Base-by-base conservation (phyloP, 2,329 filamentous ascomycete species). In the Pseudogymnoascus sp. region DNA sequence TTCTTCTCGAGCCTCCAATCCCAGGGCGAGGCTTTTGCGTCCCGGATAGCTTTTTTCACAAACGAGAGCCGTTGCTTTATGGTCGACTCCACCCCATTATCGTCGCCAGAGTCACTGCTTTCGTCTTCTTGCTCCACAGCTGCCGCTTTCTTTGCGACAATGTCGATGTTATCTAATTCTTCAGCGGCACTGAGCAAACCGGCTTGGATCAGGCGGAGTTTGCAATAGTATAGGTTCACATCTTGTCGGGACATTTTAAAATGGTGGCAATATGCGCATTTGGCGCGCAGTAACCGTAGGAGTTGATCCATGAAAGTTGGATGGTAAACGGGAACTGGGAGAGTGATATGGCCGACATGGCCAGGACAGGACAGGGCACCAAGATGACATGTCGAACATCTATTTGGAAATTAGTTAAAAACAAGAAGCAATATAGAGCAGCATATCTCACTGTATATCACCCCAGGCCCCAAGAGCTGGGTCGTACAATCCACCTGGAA, bases 241-340 rank as follows among this genome's bases (percentile, higher is more conserved):
- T 91, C 84, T 62, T 87, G 83, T 59, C 87, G 84, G n/a, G 88
- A 82, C 74, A 97, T 82, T 72, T 89, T 91, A 68, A 99, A 87
- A 64, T 88, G 86, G 72, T 93, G 88, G 77, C 96, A 99, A 78
- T 96, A 97, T 65, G 88, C 83, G 75, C 95, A 99, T 75, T 93
- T 89, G 62, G 91, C 89, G 69, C 92, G 87, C 19, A 99, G 82
- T 53, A 99, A 81, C 50, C 90, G 88, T 67, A 96, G 84, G 61
- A 93, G 84, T 75, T 97, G 93, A 73, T 97, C 93, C 81, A 99
- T 89, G 72, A 97, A 97, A 1, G 92, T 89, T n/a, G 93, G 91
- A 75, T 99, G 93, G 75, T 97, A 99, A 61, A 97, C 90, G 56
- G 90, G 91, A 11, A 93, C 88, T 13, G 95, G 93, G 11, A 99